A percentile compares a stretch with the other conserved stretches of the same genome.
Evolutionary conservation across 495 filamentous ascomycete species (phyloP).

Genomic region (Tirmania nivea): DNA sequence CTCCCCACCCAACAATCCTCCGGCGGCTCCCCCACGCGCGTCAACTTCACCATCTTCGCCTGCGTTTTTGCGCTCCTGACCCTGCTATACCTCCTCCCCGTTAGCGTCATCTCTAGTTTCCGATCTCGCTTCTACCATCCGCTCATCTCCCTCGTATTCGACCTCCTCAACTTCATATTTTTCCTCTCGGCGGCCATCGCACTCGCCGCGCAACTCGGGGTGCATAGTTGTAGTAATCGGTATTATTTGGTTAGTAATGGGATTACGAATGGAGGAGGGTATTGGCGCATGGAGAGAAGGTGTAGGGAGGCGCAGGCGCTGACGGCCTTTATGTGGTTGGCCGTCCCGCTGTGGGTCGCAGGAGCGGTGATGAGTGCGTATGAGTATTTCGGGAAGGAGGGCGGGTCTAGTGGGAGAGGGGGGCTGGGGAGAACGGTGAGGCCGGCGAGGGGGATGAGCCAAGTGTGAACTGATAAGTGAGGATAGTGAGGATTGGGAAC

Average conservation of each 20-base stretch:
- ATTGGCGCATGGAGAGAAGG: slow-evolving; percentile 1
- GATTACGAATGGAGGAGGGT: slow-evolving; percentile 13
- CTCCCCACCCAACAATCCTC: slow-evolving; percentile 12
- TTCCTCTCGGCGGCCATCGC: slow-evolving; percentile 16
- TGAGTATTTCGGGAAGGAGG: neutral
- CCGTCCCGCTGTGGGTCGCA: slow-evolving; percentile 9
- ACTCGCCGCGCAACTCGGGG: slow-evolving; percentile 11
- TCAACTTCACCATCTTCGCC: slow-evolving; percentile 17
- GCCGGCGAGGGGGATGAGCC: neutral
- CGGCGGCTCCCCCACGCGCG: slow-evolving; percentile 15
- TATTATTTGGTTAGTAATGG: slow-evolving; percentile 7
- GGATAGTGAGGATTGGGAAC: no score
- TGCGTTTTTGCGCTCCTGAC: slow-evolving; percentile 7
- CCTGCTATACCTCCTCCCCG: slow-evolving; percentile 12
- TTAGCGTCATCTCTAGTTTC: slow-evolving; percentile 4
- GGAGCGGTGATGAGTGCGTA: slow-evolving; percentile 5
- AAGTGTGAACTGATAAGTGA: no score
- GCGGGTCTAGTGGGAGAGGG: neutral
- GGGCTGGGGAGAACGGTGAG: slow-evolving; percentile 1
- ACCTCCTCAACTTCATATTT: slow-evolving; percentile 12
- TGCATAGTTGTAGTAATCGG: slow-evolving; percentile 4
- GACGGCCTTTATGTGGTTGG: slow-evolving; percentile 18
- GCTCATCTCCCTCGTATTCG: slow-evolving; percentile 3
- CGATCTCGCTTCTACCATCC: slow-evolving; percentile 4
- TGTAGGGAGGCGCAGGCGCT: slow-evolving; percentile 17